A percentile compares a stretch with the other conserved stretches of the same genome.
Evolutionary conservation across 2,329 filamentous ascomycete species (phyloP).

Genomic region (Pseudocercospora fijiensis): DNA sequence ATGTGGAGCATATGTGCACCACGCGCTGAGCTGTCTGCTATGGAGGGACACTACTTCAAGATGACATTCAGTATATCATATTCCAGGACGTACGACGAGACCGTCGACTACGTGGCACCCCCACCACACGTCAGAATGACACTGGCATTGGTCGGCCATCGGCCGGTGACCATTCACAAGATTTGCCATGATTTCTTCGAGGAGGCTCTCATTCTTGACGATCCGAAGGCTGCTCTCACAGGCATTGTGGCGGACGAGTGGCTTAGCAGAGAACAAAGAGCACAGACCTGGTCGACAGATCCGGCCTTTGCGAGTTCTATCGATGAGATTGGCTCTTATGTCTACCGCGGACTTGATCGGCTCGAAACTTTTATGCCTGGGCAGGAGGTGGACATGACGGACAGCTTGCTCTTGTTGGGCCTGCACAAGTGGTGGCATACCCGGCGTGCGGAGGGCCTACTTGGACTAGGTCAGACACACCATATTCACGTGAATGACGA

Average conservation of each 20-base stretch:
- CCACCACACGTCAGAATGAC: not conserved
- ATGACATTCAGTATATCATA: not conserved
- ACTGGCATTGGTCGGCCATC: not conserved
- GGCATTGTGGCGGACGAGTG: not conserved
- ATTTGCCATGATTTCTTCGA: not conserved
- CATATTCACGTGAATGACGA: not conserved
- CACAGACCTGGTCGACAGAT: not conserved
- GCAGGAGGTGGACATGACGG: not conserved
- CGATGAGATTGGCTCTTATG: not conserved
- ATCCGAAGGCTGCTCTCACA: not conserved
- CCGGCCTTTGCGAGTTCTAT: not conserved
- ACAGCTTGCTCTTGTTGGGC: not conserved
- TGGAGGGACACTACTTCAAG: not conserved
- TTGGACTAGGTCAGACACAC: not conserved
- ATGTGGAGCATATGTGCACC: slow-evolving; percentile 5
- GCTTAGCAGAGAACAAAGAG: not conserved
- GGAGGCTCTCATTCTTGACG: not conserved
- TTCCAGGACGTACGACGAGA: not conserved
- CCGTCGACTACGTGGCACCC: too few relatives aligned
- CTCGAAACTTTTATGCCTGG: not conserved
- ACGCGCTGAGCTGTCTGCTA: not conserved
- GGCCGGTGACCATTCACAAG: not conserved
- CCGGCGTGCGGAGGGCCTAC: not conserved
- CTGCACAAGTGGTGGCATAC: not conserved
- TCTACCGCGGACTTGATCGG: not conserved